phyloP scores from a whole-genome alignment of 805 yeast species.

The Metschnikowia corniflorae region DNA sequence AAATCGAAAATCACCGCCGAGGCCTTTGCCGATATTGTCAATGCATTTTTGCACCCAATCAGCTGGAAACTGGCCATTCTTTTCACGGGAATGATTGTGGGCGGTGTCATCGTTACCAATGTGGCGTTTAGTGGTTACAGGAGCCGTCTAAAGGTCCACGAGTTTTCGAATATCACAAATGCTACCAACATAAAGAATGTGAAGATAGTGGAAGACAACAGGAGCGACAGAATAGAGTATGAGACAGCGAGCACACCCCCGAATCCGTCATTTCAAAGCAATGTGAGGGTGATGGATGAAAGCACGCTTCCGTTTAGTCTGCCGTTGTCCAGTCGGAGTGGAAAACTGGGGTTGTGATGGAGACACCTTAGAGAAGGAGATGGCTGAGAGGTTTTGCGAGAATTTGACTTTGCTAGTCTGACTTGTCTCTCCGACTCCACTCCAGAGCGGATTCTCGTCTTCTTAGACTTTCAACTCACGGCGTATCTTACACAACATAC shows the following conservation, averaged over 20 bases:
- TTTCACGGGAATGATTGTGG: conserved; percentile 43
- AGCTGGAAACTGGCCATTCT: conserved; percentile 64
- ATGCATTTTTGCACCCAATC: conserved; percentile 70
- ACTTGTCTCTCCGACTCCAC: too few species aligned
- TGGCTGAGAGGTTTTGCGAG: too few species aligned
- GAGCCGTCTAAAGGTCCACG: conserved; percentile 3
- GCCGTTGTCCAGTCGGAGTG: conserved; percentile 10
- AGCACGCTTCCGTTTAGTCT: conserved; percentile 8
- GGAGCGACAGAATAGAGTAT: too few species aligned
- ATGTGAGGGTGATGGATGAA: conserved; percentile 3
- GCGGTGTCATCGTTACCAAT: conserved; percentile 51
- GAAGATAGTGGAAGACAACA: too few species aligned
- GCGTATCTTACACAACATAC: too few species aligned
- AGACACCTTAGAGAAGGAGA: too few species aligned
- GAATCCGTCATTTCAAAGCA: conserved; percentile 2
- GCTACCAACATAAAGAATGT: not conserved
- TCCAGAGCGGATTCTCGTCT: too few species aligned
- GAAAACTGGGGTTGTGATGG: too few species aligned
- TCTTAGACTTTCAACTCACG: too few species aligned
- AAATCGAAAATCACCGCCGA: conserved; percentile 74
- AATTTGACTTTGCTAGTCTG: too few species aligned
- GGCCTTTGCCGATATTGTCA: conserved; percentile 76
- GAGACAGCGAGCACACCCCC: conserved; percentile 7
- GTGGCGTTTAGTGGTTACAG: conserved; percentile 13
- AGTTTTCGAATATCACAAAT: not conserved